Base-by-base conservation (phyloP, 768 basidiomycete genomes). In the Pholiota molesta region DNA sequence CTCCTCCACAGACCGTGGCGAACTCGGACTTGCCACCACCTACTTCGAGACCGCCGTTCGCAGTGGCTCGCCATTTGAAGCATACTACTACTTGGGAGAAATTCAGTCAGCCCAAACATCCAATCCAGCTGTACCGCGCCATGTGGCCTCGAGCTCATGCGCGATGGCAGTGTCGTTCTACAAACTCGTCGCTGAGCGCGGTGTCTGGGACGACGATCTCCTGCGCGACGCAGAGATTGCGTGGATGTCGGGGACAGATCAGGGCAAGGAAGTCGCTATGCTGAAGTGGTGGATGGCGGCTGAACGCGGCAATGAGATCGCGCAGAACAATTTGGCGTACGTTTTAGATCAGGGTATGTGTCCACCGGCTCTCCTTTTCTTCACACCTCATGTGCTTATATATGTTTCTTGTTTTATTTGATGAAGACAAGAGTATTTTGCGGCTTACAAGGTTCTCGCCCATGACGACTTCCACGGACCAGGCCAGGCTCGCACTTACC, bases 261-360 rank as follows among this genome's bases (percentile, higher is more conserved):
- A 86, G 47, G 92, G 91, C 33, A 88, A 87, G 69, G 89, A 94
- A 65, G 82, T 85, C 56, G 97, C 97, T 2, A 87, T 99, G 77
- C 76, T 99, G 33, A 89, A 91, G 52, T 99, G 97, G 94, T 94
- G 90, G 91, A 84, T 97, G 55, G 94, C 95, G 33, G 94, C 94
- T 9, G 97, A 99, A 77, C 78, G 92, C 62, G 97, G 97, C 0
- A 90, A 84, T 28, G 97, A 99, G 75, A 82, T 89, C 28, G 96
- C 94, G 2, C 97, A 99, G 78, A 99, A 95, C 70, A 99, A 99
- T 69, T 77, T 99, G 17, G 97, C 95, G 0, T 96, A 87, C 73
- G 81, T 95, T 56, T 79, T 99, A 62, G 97, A 98, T 71, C 92
- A 95, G 83, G 94, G 96, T 91, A 52, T 37, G 17, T 62, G 31